These are phyloP conservation scores for Labyrinthula sp. DNA, from an alignment of 352 stramenopile genomes.

Conservation along the genomic window DNA sequence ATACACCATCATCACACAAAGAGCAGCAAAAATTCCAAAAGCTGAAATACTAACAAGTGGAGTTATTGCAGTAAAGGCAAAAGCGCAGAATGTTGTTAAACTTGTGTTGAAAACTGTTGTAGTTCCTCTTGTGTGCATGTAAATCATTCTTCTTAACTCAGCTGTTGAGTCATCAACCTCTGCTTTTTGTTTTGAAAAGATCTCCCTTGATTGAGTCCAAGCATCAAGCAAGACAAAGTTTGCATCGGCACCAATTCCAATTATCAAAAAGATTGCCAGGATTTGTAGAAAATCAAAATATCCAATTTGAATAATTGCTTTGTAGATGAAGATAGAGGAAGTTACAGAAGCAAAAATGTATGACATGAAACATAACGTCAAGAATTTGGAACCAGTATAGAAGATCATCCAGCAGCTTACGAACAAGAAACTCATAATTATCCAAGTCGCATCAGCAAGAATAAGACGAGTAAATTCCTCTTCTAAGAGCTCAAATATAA, in stretches of 20 bases:
- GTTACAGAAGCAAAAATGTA: too few relatives aligned
- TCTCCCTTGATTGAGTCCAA: constrained; percentile 33
- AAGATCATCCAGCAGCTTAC: too few relatives aligned
- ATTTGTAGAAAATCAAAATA: constrained; percentile 41
- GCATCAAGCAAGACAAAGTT: constrained; percentile 43
- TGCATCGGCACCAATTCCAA: constrained; percentile 40
- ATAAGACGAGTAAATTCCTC: too few relatives aligned
- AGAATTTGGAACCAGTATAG: too few relatives aligned
- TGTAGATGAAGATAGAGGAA: constrained; percentile 44
- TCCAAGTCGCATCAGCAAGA: too few relatives aligned
- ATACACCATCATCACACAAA: constrained; percentile 41
- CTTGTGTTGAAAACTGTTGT: constrained; percentile 38
- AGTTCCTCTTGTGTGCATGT: constrained; percentile 31
- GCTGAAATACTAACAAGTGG: constrained; percentile 35
- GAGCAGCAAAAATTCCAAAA: constrained; percentile 43
- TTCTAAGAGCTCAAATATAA: too few relatives aligned
- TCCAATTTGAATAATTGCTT: constrained; percentile 38
- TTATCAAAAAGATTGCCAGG: constrained; percentile 41
- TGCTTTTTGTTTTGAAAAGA: constrained; percentile 1
- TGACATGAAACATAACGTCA: too few relatives aligned
- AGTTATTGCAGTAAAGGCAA: constrained; percentile 35
- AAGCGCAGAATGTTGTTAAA: constrained; percentile 37
- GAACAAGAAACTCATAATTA: too few relatives aligned
- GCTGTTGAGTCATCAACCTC: constrained; percentile 12
- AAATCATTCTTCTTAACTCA: constrained; percentile 21